Evolutionary conservation across 2,329 filamentous ascomycete species (phyloP).

Genomic region (Trichoderma simmonsii): DNA sequence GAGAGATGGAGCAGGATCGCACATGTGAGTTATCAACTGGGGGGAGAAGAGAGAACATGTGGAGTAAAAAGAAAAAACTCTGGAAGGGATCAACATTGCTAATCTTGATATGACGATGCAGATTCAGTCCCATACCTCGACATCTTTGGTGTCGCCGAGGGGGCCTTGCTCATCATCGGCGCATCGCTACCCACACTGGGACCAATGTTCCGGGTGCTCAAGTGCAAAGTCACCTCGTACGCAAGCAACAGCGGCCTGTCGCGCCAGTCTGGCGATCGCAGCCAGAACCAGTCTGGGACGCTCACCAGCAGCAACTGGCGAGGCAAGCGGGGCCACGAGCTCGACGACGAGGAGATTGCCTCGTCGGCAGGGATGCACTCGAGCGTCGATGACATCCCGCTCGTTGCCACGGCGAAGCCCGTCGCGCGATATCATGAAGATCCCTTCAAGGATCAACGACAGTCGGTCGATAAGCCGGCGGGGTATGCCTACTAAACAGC

Average conservation of each 20-base stretch:
- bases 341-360: slow-evolving; percentile 23
- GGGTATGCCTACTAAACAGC: not conserved
- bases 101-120: not conserved
- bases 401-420: slow-evolving; percentile 19
- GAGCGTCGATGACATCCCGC: slow-evolving; percentile 28
- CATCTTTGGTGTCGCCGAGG: slow-evolving; percentile 27
- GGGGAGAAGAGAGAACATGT: not conserved
- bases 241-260: slow-evolving; percentile 12
- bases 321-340: slow-evolving; percentile 14
- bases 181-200: slow-evolving; percentile 27
- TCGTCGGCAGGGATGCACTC: slow-evolving; percentile 23
- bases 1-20: slow-evolving; percentile 23
- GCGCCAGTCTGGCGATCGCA: slow-evolving; percentile 13
- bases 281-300: not conserved
- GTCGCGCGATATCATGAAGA: not conserved
- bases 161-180: slow-evolving; percentile 27
- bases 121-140: slow-evolving; percentile 26
- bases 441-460: slow-evolving; percentile 5
- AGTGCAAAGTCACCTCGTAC: slow-evolving; percentile 21
- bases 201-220: slow-evolving; percentile 24
- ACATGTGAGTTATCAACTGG: slow-evolving; percentile 24
- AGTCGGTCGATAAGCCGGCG: not conserved
- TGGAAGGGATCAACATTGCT: not conserved
- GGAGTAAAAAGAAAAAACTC: not conserved
- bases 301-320: slow-evolving; percentile 4